Base-by-base conservation (phyloP, 768 basidiomycete species). In the Solioccasus polychromus region DNA sequence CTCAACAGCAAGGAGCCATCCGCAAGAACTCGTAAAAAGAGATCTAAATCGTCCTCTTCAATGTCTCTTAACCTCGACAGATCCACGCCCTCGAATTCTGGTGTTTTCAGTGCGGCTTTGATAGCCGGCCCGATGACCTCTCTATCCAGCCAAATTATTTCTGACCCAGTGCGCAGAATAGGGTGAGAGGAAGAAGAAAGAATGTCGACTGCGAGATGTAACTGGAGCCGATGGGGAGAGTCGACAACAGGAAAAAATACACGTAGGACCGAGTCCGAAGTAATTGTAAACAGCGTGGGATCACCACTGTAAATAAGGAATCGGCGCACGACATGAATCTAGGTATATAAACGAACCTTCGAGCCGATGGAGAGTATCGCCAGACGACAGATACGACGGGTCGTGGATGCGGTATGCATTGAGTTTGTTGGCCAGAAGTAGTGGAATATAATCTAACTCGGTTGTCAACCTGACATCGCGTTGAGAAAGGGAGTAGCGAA, bases 211-310 rank as follows among this genome's bases (percentile, higher is more conserved):
- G 87, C 76, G 7, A 85, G 79, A 59, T 92, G 91, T 5, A 96
- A 76, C 63, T 95, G 93, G 31, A 96, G 74, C 60, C 81, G 78
- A 51, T 83, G 80, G 11, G 92, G 91, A 14, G 83, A 80, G 62
- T 96, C 93, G 35, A 96, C 69, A 11, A 96, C 89, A 5, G 93
- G 90, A 26, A 88, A 70, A 64, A 90, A 94, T 57, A 96, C 81
- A 19, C 93, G 82, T 28, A 95, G 63, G 5, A 85, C 85, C 1
- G 88, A 79, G 56, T 93, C 88, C 20, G 81, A 78, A 12, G 93
- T 91, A 48, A 89, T 77, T 28, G 91, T 92, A 61, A 88, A 93
- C 3, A 95, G 72, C 44, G 85, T 80, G 2, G 85, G 71, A 60
- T 90, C 87, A 57, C 85, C 82, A 32, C 88, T 89, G 52, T 24